Percentiles rank a stretch among this genome's conserved stretches.
Evolutionary conservation across 306 rosid species (phyloP).

Genomic region (Trifolium subterraneum): DNA sequence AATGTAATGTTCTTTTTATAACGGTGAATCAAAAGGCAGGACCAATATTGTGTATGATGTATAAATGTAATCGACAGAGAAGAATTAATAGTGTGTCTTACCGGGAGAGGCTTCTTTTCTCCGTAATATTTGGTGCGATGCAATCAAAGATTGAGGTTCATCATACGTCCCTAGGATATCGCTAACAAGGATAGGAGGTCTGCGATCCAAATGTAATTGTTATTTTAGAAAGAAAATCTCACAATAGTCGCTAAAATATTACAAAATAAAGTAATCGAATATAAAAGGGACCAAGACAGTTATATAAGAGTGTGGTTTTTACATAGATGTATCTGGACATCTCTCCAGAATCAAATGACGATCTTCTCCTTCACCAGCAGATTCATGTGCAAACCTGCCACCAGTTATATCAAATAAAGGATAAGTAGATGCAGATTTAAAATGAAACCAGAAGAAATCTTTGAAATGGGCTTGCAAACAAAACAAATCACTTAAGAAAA

Average conservation of each 20-base stretch:
- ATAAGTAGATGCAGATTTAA: slow-evolving; percentile 17
- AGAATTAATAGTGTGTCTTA: slow-evolving; percentile 41
- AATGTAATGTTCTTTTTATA: slow-evolving; percentile 4
- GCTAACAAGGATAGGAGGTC: slow-evolving; percentile 95
- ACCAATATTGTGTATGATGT: neutral
- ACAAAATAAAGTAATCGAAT: slow-evolving; percentile 18
- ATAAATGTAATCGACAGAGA: slow-evolving; percentile 7
- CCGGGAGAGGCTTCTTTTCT: slow-evolving; percentile 76
- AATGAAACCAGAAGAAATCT: slow-evolving; percentile 27
- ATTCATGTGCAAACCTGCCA: slow-evolving; percentile 86
- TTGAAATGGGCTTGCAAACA: slow-evolving; percentile 26
- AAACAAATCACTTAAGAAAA: slow-evolving; percentile 29
- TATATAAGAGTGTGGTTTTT: slow-evolving; percentile 38
- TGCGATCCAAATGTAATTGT: slow-evolving; percentile 55
- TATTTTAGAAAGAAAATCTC: slow-evolving; percentile 28
- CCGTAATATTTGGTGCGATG: slow-evolving; percentile 75
- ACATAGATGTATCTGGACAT: slow-evolving; percentile 89
- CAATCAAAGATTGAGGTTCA: slow-evolving; percentile 64
- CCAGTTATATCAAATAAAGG: slow-evolving; percentile 29
- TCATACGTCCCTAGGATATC: slow-evolving; percentile 85
- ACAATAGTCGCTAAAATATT: neutral
- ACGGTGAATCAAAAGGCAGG: slow-evolving; percentile 18
- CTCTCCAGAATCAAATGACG: slow-evolving; percentile 90
- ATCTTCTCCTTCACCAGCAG: slow-evolving; percentile 96
- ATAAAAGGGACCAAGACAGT: slow-evolving; percentile 1